These are phyloP conservation scores for Gossypium anomalum DNA, from an alignment of 345 rosid genomes.

Conservation along the genomic window DNA sequence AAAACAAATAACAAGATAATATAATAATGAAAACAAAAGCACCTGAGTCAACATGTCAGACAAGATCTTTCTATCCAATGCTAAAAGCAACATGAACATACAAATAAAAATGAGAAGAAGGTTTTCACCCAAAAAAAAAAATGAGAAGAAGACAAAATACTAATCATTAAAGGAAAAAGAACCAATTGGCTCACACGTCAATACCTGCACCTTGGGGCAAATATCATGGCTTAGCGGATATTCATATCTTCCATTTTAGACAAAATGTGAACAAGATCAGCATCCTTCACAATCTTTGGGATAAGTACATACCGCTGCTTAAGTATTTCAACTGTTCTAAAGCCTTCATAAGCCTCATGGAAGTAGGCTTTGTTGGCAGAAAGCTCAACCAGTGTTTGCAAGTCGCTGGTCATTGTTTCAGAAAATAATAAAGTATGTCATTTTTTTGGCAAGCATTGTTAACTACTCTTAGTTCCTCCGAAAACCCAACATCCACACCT, in stretches of 20 bases:
- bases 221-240: constrained; percentile 79
- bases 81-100: too few species aligned
- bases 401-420: constrained; percentile 84
- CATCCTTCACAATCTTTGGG: constrained; percentile 76
- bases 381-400: constrained; percentile 62
- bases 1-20: too few species aligned
- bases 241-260: constrained; percentile 83
- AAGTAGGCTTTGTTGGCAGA: constrained; percentile 87
- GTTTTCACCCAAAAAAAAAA: neutral
- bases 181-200: neutral
- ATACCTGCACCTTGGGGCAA: constrained; percentile 95
- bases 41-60: too few species aligned
- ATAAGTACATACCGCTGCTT: constrained; percentile 68
- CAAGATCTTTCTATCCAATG: too few species aligned
- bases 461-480: constrained; percentile 65
- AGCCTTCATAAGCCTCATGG: constrained; percentile 92
- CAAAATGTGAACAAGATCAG: constrained; percentile 66
- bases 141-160: neutral
- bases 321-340: constrained; percentile 82
- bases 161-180: neutral
- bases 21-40: neutral
- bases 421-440: constrained; percentile 87
- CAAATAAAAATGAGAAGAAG: too few species aligned
- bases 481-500: constrained; percentile 93
- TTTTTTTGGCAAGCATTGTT: constrained; percentile 64